These are phyloP conservation scores for Colletotrichum higginsianum DNA, from an alignment of 2,329 filamentous ascomycete genomes.

Conservation along the genomic window DNA sequence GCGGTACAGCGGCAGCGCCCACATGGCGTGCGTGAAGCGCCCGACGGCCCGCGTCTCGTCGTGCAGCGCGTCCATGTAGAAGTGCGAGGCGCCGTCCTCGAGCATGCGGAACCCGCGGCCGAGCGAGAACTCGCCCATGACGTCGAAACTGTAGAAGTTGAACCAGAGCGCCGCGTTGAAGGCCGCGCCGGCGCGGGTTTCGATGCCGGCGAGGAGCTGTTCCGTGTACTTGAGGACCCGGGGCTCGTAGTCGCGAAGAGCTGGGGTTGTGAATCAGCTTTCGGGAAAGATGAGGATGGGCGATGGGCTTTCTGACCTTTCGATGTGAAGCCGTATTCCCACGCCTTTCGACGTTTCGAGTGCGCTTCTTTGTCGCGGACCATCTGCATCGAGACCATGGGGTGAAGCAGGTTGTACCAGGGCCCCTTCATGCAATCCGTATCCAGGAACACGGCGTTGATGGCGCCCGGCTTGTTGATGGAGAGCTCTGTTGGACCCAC, in stretches of 20 bases:
- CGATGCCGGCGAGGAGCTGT: slow-evolving; percentile 46
- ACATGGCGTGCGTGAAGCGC: slow-evolving; percentile 44
- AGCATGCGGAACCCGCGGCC: slow-evolving; percentile 54
- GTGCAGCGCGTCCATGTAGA: slow-evolving; percentile 46
- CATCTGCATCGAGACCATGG: slow-evolving; percentile 49
- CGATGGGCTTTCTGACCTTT: slow-evolving; percentile 42
- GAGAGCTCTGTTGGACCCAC: slow-evolving; percentile 52
- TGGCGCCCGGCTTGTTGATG: slow-evolving; percentile 48
- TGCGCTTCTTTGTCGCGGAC: slow-evolving; percentile 51
- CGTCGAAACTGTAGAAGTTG: slow-evolving; percentile 55
- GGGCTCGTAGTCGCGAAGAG: slow-evolving; percentile 48
- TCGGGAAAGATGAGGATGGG: too few species aligned
- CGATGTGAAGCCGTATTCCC: slow-evolving; percentile 51
- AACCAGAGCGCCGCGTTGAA: slow-evolving; percentile 52
- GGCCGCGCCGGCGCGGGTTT: not conserved
- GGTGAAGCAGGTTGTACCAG: slow-evolving; percentile 52
- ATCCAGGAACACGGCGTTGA: slow-evolving; percentile 47
- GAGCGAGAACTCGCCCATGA: slow-evolving; percentile 59
- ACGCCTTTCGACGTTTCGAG: slow-evolving; percentile 50
- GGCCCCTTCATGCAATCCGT: slow-evolving; percentile 51
- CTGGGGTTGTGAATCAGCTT: slow-evolving; percentile 2
- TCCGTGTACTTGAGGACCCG: slow-evolving; percentile 46
- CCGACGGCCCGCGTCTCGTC: slow-evolving; percentile 45
- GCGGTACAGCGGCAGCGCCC: slow-evolving; percentile 43
- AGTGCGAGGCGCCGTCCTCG: slow-evolving; percentile 45